Percentiles rank a stretch among this genome's conserved stretches.
phyloP scores from a whole-genome alignment of 768 basidiomycete genomes.

The Amanita pallidorosea region DNA sequence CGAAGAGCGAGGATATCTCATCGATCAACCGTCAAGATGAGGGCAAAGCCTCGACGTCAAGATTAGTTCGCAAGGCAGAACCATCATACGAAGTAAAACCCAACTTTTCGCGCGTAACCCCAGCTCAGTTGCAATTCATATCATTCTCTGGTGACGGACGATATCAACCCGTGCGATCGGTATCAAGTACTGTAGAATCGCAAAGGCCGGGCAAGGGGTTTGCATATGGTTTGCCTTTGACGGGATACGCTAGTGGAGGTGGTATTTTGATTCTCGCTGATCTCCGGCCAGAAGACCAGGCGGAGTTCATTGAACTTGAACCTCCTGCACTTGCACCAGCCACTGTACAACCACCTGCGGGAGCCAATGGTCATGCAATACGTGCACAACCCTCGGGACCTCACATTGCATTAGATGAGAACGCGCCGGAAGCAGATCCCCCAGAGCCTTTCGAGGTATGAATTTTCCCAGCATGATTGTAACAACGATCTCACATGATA shows the following conservation, averaged over 20 bases:
- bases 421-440: slow-evolving; percentile 58
- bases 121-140: slow-evolving; percentile 78
- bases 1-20: slow-evolving; percentile 45
- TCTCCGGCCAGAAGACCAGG: slow-evolving; percentile 54
- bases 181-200: slow-evolving; percentile 37
- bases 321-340: slow-evolving; percentile 21
- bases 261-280: slow-evolving; percentile 84
- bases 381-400: slow-evolving; percentile 26
- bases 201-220: slow-evolving; percentile 24
- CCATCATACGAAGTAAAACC: slow-evolving; percentile 62
- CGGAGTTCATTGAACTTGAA: slow-evolving; percentile 61
- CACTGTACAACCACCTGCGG: slow-evolving; percentile 17
- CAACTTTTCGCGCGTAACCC: slow-evolving; percentile 90
- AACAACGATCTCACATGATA: slow-evolving; percentile 6
- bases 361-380: slow-evolving; percentile 19
- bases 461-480: slow-evolving; percentile 2
- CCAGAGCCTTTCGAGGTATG: slow-evolving; percentile 81
- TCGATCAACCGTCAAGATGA: slow-evolving; percentile 37
- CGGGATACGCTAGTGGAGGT: slow-evolving; percentile 69
- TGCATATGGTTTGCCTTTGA: slow-evolving; percentile 25
- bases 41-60: slow-evolving; percentile 20
- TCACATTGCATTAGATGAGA: slow-evolving; percentile 64
- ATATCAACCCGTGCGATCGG: slow-evolving; percentile 82
- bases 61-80: slow-evolving; percentile 57
- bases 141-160: slow-evolving; percentile 70